Evolutionary conservation across 2,329 filamentous ascomycete genomes (phyloP).

Genomic region (Dactylella cylindrospora): DNA sequence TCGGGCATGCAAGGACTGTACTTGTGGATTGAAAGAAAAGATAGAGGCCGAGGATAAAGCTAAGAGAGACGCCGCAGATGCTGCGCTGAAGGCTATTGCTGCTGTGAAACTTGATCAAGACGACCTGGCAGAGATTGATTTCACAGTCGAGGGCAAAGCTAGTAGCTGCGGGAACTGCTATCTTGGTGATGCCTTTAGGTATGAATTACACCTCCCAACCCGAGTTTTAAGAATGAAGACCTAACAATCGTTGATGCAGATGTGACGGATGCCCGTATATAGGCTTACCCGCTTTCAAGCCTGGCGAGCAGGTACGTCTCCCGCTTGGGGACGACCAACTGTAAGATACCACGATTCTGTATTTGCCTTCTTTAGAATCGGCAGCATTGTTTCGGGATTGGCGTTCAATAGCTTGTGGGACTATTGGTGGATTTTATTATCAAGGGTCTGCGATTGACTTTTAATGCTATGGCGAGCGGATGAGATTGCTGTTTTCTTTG

Average conservation of each 20-base stretch:
- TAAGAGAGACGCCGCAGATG: conserved; percentile 66
- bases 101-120: conserved; percentile 70
- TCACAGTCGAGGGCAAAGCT: conserved; percentile 95
- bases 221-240: neutral
- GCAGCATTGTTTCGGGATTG: conserved; percentile 9
- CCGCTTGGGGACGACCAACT: conserved; percentile 84
- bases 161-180: conserved; percentile 94
- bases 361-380: conserved; percentile 10
- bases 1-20: conserved; percentile 96
- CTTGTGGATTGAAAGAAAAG: conserved; percentile 83
- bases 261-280: conserved; percentile 76
- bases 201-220: neutral
- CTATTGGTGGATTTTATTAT: too few species aligned
- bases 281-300: conserved; percentile 92
- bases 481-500: too few species aligned
- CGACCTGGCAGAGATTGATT: conserved; percentile 88
- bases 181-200: conserved; percentile 77
- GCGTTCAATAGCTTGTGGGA: too few species aligned
- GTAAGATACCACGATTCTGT: conserved; percentile 54
- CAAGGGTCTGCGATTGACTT: too few species aligned
- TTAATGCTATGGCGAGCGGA: too few species aligned
- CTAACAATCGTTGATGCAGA: conserved; percentile 52
- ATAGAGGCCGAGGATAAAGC: conserved; percentile 80
- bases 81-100: conserved; percentile 50
- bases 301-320: conserved; percentile 87